A percentile compares a stretch with the other conserved stretches of the same genome.
Conservation (phyloP, 2,329 filamentous ascomycete species). For the Colletotrichum sp. region DNA sequence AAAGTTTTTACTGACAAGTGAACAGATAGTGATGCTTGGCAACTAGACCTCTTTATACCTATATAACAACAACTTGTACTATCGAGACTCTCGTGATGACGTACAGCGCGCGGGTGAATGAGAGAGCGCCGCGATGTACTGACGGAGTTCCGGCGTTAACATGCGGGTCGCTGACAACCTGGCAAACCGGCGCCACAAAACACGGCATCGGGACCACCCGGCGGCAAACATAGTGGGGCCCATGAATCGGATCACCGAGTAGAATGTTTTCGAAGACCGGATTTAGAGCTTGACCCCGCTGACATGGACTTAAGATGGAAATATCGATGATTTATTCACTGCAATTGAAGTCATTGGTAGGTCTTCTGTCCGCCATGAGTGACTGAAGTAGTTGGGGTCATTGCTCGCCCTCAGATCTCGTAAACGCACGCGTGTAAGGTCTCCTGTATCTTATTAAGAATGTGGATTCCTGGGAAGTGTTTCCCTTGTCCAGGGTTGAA, state of each 20-base stretch:
- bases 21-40: background rate
- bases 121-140: background rate
- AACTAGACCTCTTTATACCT: background rate
- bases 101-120: background rate
- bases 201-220: background rate
- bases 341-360: background rate
- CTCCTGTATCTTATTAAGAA: background rate
- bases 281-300: background rate
- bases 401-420: background rate
- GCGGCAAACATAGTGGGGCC: background rate
- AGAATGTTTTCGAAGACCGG: background rate
- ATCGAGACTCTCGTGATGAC: background rate
- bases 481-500: background rate
- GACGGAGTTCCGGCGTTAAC: background rate
- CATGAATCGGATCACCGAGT: background rate
- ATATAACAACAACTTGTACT: background rate
- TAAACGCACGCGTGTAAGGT: background rate
- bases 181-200: background rate
- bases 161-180: background rate
- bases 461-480: background rate
- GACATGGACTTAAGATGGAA: background rate
- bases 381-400: background rate
- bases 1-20: background rate
- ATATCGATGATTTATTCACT: background rate
- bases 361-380: background rate